Evolutionary conservation across 495 filamentous ascomycete species (phyloP).

Genomic region (Podospora appendiculata): DNA sequence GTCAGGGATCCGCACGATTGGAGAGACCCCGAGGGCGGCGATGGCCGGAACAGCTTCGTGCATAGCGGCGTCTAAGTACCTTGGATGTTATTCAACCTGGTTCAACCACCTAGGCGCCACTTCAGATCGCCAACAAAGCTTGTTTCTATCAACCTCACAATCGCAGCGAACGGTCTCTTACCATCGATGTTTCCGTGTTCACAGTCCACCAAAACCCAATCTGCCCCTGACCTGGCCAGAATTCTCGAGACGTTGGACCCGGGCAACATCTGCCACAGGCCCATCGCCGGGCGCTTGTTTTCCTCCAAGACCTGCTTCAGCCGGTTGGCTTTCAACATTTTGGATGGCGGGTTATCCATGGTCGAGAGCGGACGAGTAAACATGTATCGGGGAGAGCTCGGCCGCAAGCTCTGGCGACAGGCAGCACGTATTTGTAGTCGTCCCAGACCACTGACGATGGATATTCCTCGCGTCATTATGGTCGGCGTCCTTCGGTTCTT

Average conservation of each 20-base stretch:
- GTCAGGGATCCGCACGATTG: conserved; percentile 59
- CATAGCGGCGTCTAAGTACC: conserved; percentile 62
- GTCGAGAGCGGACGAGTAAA: conserved; percentile 3
- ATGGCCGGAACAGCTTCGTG: conserved; percentile 74
- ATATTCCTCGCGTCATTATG: no score
- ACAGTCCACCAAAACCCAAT: conserved; percentile 71
- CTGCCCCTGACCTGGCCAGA: conserved; percentile 58
- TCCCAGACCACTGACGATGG: neutral
- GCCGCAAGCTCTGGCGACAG: neutral
- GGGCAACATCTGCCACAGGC: conserved; percentile 68
- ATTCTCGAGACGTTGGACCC: conserved; percentile 63
- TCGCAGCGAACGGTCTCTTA: conserved; percentile 17
- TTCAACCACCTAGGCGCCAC: no score
- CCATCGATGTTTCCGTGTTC: conserved; percentile 77
- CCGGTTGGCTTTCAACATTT: conserved; percentile 58
- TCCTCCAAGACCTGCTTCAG: conserved; percentile 52
- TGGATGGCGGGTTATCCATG: conserved; percentile 12
- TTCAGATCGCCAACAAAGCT: no score
- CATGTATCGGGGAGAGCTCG: no score
- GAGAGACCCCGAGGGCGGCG: conserved; percentile 56
- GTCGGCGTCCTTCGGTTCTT: no score
- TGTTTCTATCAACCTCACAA: neutral
- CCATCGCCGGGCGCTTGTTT: conserved; percentile 51
- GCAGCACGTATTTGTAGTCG: neutral
- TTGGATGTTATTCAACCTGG: conserved; percentile 9